Evolutionary conservation across 192 early-diverging fungal genomes (phyloP), one percentile per base, ranked within the genome.

Genomic region (Entomortierella parvispora): DNA sequence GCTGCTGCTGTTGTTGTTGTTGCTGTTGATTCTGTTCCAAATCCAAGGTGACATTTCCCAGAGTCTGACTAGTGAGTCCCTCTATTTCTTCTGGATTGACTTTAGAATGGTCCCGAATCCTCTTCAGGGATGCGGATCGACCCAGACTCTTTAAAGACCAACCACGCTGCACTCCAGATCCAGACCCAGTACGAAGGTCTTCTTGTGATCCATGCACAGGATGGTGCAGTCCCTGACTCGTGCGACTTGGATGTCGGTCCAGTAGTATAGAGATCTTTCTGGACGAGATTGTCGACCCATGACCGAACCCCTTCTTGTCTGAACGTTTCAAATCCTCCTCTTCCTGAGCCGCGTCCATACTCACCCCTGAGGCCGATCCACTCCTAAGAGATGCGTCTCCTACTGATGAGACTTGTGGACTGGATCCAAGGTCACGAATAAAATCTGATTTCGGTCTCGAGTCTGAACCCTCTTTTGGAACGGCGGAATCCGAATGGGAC

Each of bases 381-480:
- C 47, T 15, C 18, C 34, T 56, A 6, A 31, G 32, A 17, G 32
- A 15, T 17, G 18, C 28, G 33, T 40, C 54, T 31, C 32, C 28
- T 56, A 28, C 14, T 0, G 58, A 20, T 20, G 50, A 6, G 6
- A 15, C 43, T 20, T 55, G 34, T 9, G 72, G 33, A 5, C n/a
- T 37, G 5, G 72, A 62, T 28, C 66, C 74, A 15, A 77, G 55
- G 42, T 77, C 66, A 15, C 54, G 58, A 15, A 77, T 77, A 37
- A 56, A 63, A 63, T 77, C 74, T 3, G 56, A 59, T 42, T 47
- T 43, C 17, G 31, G 28, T 32, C 55, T 34, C 9, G 53, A 40
- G 34, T 34, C 28, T 18, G 50, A 5, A 23, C 2, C 59, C 5
- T 18, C 7, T 8, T 12, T 15, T 44, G 20, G 31, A 15, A 11